These are phyloP conservation scores for Termitomyces sp. DNA, from an alignment of 768 basidiomycete genomes.

Conservation along the genomic window DNA sequence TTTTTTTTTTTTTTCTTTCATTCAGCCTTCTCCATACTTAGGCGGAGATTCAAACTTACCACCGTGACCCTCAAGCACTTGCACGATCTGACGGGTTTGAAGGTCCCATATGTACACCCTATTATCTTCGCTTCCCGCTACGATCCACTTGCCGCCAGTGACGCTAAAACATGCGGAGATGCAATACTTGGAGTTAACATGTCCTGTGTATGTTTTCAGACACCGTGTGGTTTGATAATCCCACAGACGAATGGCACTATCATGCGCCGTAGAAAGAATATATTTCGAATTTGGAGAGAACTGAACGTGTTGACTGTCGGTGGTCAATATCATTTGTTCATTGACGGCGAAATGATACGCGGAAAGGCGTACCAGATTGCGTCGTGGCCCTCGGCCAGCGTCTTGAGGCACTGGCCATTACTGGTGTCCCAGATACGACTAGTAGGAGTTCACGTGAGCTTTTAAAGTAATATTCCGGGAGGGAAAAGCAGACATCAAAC, in stretches of 20 bases:
- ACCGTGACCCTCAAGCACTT: conserved; percentile 70
- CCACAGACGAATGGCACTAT: conserved; percentile 91
- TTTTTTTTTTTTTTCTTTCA: neutral
- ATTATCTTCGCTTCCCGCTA: conserved; percentile 87
- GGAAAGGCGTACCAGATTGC: conserved; percentile 60
- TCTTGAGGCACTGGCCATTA: conserved; percentile 94
- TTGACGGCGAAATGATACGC: neutral
- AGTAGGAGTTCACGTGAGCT: conserved; percentile 1
- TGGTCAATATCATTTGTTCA: neutral
- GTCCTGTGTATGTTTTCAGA: conserved; percentile 86
- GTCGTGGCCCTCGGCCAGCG: conserved; percentile 84
- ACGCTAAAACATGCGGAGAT: conserved; percentile 81
- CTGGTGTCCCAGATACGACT: conserved; percentile 96
- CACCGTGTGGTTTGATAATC: conserved; percentile 89
- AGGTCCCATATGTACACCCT: conserved; percentile 91
- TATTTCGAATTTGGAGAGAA: conserved; percentile 97
- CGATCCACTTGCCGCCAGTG: conserved; percentile 85
- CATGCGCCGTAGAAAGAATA: conserved; percentile 90
- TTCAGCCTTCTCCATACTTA: neutral
- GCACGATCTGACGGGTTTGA: conserved; percentile 80
- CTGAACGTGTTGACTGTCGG: conserved; percentile 73
- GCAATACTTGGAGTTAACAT: conserved; percentile 78
- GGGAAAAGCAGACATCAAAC: conserved; percentile 72
- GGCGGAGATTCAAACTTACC: conserved; percentile 32
- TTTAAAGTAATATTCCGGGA: neutral